Evolutionary conservation across 306 rosid genomes (phyloP).

Genomic region (Delonix regia): DNA sequence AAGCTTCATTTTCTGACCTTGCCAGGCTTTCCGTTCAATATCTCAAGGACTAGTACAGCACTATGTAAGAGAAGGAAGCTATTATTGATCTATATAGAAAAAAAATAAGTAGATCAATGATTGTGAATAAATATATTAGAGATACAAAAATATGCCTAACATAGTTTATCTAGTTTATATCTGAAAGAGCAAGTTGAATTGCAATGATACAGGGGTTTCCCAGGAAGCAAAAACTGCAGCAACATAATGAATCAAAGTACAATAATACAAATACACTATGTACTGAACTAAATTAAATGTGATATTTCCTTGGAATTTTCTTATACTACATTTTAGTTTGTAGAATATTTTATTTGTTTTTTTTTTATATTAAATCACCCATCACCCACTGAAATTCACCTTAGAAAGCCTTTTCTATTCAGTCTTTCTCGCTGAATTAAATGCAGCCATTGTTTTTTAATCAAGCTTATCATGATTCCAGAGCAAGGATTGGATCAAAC

Average conservation of each 20-base stretch:
- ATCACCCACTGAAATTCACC: conserved; percentile 22
- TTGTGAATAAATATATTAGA: neutral
- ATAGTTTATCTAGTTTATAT: no score
- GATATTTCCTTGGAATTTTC: neutral
- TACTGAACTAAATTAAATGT: neutral
- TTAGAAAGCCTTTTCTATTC: neutral
- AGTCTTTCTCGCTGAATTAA: conserved; percentile 28
- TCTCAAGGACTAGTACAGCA: no score
- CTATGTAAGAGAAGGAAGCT: no score
- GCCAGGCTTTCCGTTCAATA: conserved; percentile 23
- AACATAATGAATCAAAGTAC: neutral
- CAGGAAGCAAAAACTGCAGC: neutral
- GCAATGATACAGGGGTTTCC: neutral
- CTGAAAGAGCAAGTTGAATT: neutral
- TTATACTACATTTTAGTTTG: neutral
- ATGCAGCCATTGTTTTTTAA: conserved; percentile 38
- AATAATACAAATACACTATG: neutral
- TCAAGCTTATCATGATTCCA: conserved; percentile 38
- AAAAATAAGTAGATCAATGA: neutral
- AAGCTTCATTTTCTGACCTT: neutral
- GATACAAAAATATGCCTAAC: neutral
- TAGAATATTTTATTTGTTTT: neutral
- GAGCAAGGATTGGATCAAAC: conserved; percentile 41
- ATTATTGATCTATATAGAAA: no score
- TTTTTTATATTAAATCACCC: neutral